A percentile compares a stretch with the other conserved stretches of the same genome.
Evolutionary conservation across 306 rosid genomes (phyloP).

Genomic region (Fragaria iinumae): DNA sequence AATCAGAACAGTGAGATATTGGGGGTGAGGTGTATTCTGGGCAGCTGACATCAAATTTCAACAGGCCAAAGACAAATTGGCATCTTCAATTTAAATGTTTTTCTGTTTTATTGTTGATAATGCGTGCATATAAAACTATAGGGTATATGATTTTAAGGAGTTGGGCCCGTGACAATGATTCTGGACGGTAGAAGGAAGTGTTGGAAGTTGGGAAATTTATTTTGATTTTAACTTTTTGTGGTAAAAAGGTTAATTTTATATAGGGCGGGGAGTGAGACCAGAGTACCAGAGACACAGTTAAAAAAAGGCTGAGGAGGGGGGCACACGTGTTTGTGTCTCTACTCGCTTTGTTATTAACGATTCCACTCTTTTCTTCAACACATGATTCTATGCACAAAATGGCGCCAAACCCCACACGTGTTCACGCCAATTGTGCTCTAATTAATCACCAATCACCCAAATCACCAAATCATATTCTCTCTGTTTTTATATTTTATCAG

Average conservation of each 20-base stretch:
- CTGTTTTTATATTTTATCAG: too few relatives aligned
- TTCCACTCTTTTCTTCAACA: not conserved
- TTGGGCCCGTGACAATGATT: conserved; percentile 23
- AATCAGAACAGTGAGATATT: conserved; percentile 6
- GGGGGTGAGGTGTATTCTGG: not conserved
- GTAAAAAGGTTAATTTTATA: not conserved
- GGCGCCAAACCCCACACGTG: conserved; percentile 4
- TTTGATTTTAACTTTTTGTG: not conserved
- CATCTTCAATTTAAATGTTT: not conserved
- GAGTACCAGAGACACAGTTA: not conserved
- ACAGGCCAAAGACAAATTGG: not conserved
- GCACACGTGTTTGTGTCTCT: conserved; percentile 8
- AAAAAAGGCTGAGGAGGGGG: not conserved
- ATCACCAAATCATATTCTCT: too few relatives aligned
- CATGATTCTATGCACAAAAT: not conserved
- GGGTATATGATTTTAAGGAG: not conserved
- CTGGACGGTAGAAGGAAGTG: conserved; percentile 1
- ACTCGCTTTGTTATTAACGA: not conserved
- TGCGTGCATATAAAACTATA: too few relatives aligned
- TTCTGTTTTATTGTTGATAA: not conserved
- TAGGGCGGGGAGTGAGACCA: not conserved
- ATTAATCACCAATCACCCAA: not conserved
- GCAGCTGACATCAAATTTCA: not conserved
- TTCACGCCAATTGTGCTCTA: not conserved
- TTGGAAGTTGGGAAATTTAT: not conserved